Evolutionary conservation across 192 early-diverging fungal genomes (phyloP), one percentile per base, ranked within the genome.

Genomic region (Borealophlyctis nickersoniae): DNA sequence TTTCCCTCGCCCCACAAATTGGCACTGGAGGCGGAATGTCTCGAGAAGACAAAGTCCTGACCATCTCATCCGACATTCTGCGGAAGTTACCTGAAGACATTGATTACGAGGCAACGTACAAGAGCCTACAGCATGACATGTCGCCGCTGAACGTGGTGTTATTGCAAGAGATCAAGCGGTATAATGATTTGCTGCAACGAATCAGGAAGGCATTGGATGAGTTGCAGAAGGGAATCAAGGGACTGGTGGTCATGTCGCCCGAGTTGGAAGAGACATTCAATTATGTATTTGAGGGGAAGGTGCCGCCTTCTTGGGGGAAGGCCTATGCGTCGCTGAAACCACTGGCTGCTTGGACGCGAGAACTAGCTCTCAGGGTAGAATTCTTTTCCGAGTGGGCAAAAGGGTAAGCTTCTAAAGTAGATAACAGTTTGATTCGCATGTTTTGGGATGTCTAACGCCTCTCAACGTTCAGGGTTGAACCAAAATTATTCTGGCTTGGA

Each of bases 351-450:
- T 83, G 81, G 81, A 78, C 77, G 11, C 27, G 81, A 35, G 84
- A 86, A 70, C 58, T 86, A 13, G 45, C 74, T 7, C 64, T 52
- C 32, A 62, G 84, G 53, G 71, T 86, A 34, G 84, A 86, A 60
- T 74, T 76, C 65, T 86, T 86, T 69, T 60, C 72, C 32, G 80
- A 86, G 29, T 86, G 84, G 84, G 62, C 82, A 13, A 86, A 83
- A 81, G 80, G 83, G 83, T 85, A 72, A 36, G 71, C 39, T 35
- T 50, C 1, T 4, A 1, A 58, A 13, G 16, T 22, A 36, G n/a
- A 76, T n/a, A 7, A 63, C n/a, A 4, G 31, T 52, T 2, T 30
- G 53, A 33, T 49, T 49, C 49, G 19, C 23, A 49, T 23, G 19
- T n/a, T 49, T 49, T 23, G 1, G 19, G 48, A 23, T 23, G 19